Evolutionary conservation across 1,284 basidiomycete genomes (phyloP).

Genomic region (Microbotryomycetes sp.): DNA sequence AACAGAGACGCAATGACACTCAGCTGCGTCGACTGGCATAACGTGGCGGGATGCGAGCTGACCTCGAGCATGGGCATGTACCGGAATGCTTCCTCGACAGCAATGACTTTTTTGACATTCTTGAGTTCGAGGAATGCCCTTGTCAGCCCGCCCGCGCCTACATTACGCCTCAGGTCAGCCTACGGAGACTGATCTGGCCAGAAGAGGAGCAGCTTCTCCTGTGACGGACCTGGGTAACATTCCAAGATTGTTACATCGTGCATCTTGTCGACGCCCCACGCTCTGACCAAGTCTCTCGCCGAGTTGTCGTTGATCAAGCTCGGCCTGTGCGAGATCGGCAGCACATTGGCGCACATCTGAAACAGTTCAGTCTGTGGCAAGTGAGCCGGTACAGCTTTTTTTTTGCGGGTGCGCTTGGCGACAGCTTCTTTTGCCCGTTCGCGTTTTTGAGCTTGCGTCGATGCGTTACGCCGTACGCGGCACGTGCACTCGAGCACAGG

Average conservation of each 20-base stretch:
- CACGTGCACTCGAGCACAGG: no score
- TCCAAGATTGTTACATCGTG: constrained; percentile 23
- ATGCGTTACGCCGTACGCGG: not conserved
- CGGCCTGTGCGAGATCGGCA: constrained; percentile 16
- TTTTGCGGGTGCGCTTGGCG: not conserved
- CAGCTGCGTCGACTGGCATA: not conserved
- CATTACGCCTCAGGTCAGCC: no score
- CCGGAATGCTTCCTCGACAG: constrained; percentile 24
- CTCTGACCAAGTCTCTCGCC: constrained; percentile 20
- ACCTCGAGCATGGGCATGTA: constrained; percentile 15
- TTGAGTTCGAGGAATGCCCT: constrained; percentile 22
- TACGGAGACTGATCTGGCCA: no score
- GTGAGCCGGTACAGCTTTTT: not conserved
- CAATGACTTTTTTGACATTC: constrained; percentile 27
- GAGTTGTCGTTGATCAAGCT: constrained; percentile 22
- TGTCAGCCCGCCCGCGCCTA: constrained; percentile 23
- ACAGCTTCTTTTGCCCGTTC: not conserved
- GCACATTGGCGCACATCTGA: not conserved
- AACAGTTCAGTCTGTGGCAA: constrained; percentile 12
- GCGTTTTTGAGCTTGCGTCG: not conserved
- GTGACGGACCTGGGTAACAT: constrained; percentile 19
- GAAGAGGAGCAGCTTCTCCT: not conserved
- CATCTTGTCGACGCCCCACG: constrained; percentile 29
- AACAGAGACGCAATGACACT: not conserved
- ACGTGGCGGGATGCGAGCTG: not conserved